Percentiles rank a stretch among this genome's conserved stretches.
phyloP scores from a whole-genome alignment of 1,139 yeast species.

The Protomyces gravidus region DNA sequence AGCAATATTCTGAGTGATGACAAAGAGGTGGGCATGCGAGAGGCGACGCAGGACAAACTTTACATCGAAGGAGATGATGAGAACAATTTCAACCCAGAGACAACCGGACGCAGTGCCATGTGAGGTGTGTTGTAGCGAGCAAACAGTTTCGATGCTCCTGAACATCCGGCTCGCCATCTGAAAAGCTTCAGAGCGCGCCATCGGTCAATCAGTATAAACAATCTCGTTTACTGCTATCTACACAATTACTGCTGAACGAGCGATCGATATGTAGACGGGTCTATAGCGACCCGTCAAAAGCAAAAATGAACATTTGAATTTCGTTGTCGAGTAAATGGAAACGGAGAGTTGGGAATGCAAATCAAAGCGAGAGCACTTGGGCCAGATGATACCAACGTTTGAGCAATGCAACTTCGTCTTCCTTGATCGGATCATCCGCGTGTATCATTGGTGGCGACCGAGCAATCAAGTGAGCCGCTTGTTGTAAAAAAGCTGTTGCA shows the following conservation, averaged over 20 bases:
- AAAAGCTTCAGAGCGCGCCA: neutral
- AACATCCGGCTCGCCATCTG: no score
- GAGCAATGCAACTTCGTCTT: neutral
- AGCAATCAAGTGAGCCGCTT: neutral
- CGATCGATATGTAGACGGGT: neutral
- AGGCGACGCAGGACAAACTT: slow-evolving; percentile 3
- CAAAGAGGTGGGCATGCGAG: slow-evolving; percentile 12
- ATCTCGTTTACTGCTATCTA: neutral
- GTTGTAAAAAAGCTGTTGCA: no score
- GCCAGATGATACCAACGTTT: neutral
- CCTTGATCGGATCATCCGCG: neutral
- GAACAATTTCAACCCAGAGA: slow-evolving; percentile 11
- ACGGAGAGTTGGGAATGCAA: no score
- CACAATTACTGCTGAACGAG: neutral
- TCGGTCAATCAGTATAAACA: neutral
- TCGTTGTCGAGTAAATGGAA: no score
- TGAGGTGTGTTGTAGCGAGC: neutral
- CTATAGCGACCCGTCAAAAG: neutral
- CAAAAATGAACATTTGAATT: neutral
- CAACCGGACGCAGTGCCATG: neutral
- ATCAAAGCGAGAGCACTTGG: neutral
- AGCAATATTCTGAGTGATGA: slow-evolving; percentile 18
- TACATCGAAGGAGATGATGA: slow-evolving; percentile 23
- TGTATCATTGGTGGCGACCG: neutral
- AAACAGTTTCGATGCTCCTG: neutral